These are phyloP conservation scores for Aspergillus hortae DNA, from an alignment of 2,329 filamentous ascomycete species.

Conservation along the genomic window DNA sequence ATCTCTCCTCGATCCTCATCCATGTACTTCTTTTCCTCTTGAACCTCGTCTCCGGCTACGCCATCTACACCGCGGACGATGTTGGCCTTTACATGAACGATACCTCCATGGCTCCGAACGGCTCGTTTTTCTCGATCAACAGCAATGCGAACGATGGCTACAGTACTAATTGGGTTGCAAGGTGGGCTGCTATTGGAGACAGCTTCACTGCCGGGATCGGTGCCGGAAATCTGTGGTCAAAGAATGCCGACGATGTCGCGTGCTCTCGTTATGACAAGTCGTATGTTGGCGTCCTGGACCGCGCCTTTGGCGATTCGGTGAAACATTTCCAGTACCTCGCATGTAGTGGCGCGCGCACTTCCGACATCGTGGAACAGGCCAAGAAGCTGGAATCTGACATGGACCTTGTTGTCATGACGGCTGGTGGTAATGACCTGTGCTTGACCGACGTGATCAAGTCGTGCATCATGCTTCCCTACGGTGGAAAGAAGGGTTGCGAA, in stretches of 20 bases:
- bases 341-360: slow-evolving; percentile 6
- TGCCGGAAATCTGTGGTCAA: slow-evolving; percentile 14
- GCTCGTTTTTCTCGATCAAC: too few species aligned
- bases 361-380: slow-evolving; percentile 9
- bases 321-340: slow-evolving; percentile 6
- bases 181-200: slow-evolving; percentile 36
- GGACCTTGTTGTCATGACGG: slow-evolving; percentile 37
- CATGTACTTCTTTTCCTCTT: too few species aligned
- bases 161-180: slow-evolving; percentile 24
- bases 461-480: slow-evolving; percentile 20
- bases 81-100: too few species aligned
- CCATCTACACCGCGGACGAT: too few species aligned
- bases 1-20: too few species aligned
- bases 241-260: slow-evolving; percentile 28
- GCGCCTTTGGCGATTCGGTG: not conserved
- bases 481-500: slow-evolving; percentile 11
- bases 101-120: too few species aligned
- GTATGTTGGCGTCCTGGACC: slow-evolving; percentile 1
- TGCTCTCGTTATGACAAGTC: slow-evolving; percentile 13
- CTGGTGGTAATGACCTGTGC: slow-evolving; percentile 39
- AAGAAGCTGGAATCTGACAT: slow-evolving; percentile 24
- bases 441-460: slow-evolving; percentile 22
- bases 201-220: slow-evolving; percentile 39
- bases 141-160: not conserved
- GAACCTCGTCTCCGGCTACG: too few species aligned